Evolutionary conservation across 2,329 filamentous ascomycete species (phyloP).

Genomic region (Sporothrix schenckii): DNA sequence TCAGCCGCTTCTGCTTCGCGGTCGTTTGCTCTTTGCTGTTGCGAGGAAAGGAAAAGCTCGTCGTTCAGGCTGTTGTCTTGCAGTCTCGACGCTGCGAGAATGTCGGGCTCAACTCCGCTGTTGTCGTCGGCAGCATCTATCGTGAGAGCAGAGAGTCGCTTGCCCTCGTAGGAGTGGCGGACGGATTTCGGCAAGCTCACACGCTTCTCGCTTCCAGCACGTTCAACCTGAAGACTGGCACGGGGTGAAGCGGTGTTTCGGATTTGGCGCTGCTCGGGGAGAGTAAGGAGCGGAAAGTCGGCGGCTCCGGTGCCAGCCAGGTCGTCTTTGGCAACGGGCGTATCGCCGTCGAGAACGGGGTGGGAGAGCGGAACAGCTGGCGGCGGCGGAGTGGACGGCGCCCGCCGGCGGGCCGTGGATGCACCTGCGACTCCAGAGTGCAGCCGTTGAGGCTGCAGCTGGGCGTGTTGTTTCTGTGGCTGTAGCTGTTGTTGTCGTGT

Average conservation of each 20-base stretch:
- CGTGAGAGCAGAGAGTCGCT: conserved; percentile 39
- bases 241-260: conserved; percentile 50
- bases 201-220: conserved; percentile 51
- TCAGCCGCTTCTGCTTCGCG: conserved; percentile 27
- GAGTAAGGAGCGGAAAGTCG: conserved; percentile 56
- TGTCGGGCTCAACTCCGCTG: conserved; percentile 23
- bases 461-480: background rate
- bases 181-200: conserved; percentile 59
- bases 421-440: background rate
- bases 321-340: conserved; percentile 47
- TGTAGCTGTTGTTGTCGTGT: background rate
- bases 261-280: conserved; percentile 54
- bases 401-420: conserved; percentile 46
- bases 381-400: conserved; percentile 57
- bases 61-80: background rate
- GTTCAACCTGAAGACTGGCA: conserved; percentile 57
- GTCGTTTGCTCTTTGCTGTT: conserved; percentile 4
- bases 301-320: conserved; percentile 47
- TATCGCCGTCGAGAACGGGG: conserved; percentile 41
- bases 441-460: conserved; percentile 28
- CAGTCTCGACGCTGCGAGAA: background rate
- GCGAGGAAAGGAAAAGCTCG: background rate
- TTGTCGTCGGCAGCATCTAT: conserved; percentile 37
- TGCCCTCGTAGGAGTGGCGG: conserved; percentile 58
- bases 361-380: conserved; percentile 56